Evolutionary conservation across 2,329 filamentous ascomycete species (phyloP), one percentile per base, ranked within the genome.

Genomic region (Dothiorella sarmentorum): DNA sequence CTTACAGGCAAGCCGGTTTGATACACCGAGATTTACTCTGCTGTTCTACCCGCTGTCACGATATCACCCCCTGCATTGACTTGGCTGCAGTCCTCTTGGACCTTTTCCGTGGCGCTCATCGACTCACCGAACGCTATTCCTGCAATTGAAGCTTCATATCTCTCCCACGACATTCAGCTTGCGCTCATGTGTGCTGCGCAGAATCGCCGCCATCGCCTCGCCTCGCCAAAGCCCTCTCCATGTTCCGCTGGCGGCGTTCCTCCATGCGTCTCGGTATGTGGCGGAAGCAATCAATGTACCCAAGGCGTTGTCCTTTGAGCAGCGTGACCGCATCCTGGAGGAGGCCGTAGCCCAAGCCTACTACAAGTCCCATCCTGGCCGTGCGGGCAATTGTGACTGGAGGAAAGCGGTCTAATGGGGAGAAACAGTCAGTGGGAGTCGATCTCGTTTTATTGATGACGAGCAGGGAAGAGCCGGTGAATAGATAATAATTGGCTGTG

Each of bases 391-490:
- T 74, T 22, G 74, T 79, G 20, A 87, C 85, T 27, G 93, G 76
- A 31, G 91, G 89, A 67, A 97, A 90, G 40, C 86, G 83, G 78
- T 92, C 89, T 93, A 70, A n/a, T n/a, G n/a, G n/a, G n/a, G 5
- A n/a, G 24, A 29, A 4, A 4, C 6, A 11, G 44, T 58, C 33
- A 58, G 44, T 15, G 27, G 4, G n/a, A n/a, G n/a, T n/a, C n/a
- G n/a, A n/a, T n/a, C n/a, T n/a, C n/a, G n/a, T n/a, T n/a, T n/a
- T n/a, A n/a, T n/a, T n/a, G n/a, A n/a, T n/a, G n/a, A n/a, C n/a
- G n/a, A n/a, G n/a, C n/a, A n/a, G n/a, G n/a, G n/a, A n/a, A n/a
- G n/a, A n/a, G n/a, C n/a, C n/a, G n/a, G n/a, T n/a, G n/a, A n/a
- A n/a, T n/a, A n/a, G n/a, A n/a, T n/a, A n/a, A 38, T 15, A 17